Base-by-base conservation (phyloP, 2,329 filamentous ascomycete genomes). In the Xylariales sp. region DNA sequence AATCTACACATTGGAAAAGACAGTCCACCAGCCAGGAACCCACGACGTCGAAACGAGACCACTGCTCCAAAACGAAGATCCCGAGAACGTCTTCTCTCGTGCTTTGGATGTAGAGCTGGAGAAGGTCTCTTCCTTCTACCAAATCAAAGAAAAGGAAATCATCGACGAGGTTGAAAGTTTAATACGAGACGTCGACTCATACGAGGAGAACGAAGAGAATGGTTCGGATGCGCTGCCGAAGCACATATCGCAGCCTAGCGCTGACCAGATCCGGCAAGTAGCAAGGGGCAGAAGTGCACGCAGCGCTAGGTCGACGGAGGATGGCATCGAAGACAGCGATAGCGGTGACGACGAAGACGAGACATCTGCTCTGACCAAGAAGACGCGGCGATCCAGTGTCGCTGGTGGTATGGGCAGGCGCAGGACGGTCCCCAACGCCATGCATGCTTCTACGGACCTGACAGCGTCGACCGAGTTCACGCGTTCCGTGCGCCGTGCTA, bases 1-100 rank as follows among this genome's bases (percentile, higher is more conserved):
- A 44, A 97, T 98, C 56, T 98, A 97, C 67, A 82, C 86, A 47
- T 85, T 98, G 50, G 93, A 98, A 70, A 95, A 94, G 64, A 79
- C 83, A 41, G 71, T 84, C 40, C 78, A 93, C 61, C 82, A 84
- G 40, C 68, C 74, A 19, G 66, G 70, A 15, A 62, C 65, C 41
- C 70, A 78, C 44, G 91, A 97, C 66, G 78, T 82, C 53, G 93
- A 98, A 69, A 84, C 83, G 5, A 84, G 89, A 9, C 89, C 93
- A 4, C 77, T 98, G 29, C 83, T 98, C 45, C 70, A 74, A 46
- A 73, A 74, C 42, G 76, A 78, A 44, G 84, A 94, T 45, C 84
- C 89, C 11, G 90, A 97, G 60, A 75, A 79, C 28, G 76, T 90
- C 45, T 98, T 98, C 61, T 75, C 76, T 50, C 82, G 82, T 49